Evolutionary conservation across 1,139 yeast species (phyloP), one percentile per base, ranked within the genome.

Genomic region (Sugiyamaella sp.): DNA sequence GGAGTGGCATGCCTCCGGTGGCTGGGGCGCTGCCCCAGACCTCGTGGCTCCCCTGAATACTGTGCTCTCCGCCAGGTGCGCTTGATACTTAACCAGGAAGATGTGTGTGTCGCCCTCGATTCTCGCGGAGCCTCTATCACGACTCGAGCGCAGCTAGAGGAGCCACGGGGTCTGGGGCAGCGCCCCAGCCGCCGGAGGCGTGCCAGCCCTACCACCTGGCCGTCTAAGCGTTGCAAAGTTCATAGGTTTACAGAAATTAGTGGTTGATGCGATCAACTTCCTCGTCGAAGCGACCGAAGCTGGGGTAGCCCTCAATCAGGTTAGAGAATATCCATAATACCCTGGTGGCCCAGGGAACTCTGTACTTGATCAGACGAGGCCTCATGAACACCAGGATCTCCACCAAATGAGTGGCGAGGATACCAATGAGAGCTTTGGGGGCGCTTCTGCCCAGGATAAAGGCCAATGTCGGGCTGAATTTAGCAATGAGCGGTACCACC

Each of bases 241-340:
- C 3, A 3, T 37, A 37, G 2, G 8, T 16, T 12, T 37, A 37
- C 10, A 16, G 16, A n/a, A n/a, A n/a, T 37, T 16, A 52, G 20
- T 52, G 51, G 24, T 47, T 38, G 27, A 45, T 38, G 16, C 46
- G 38, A 8, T 41, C 27, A 6, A 46, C 43, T 21, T 46, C 48
- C 8, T 45, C 50, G 16, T 56, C 58, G 54, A 69, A 59, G 17
- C 72, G 57, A 43, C 29, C 40, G 27, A 66, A 50, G 1, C 71
- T 63, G 6, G 73, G 69, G 59, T 62, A 63, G n/a, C 76, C 76
- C 45, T 67, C 73, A 21, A 67, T 1, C 32, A 69, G 22, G 29
- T 63, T 59, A 32, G 60, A 54, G n/a, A 63, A 10, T 21, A 60
- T 49, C 71, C 72, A 71, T 45, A 52, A 55, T 16, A 54, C 44